These are phyloP conservation scores for Fagus crenata DNA, from an alignment of 306 rosid species.

Conservation along the genomic window DNA sequence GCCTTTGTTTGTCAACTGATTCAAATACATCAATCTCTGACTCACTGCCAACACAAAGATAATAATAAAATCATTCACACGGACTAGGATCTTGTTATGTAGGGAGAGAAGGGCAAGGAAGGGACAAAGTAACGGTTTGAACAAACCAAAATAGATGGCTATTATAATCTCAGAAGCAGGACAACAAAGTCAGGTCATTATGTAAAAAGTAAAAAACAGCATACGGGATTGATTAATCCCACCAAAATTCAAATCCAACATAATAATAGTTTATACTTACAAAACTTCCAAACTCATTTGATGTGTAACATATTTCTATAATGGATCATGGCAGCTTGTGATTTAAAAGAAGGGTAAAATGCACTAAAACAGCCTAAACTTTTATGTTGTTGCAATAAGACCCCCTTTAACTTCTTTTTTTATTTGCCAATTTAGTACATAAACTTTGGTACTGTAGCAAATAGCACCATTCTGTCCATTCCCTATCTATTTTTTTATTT, in stretches of 20 bases:
- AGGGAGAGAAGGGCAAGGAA: background rate
- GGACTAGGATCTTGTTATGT: background rate
- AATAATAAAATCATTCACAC: constrained; percentile 12
- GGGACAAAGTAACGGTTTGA: background rate
- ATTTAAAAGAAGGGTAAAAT: background rate
- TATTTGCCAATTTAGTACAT: too few species aligned
- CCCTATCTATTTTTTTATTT: too few species aligned
- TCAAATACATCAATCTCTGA: constrained; percentile 91
- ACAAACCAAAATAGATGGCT: background rate
- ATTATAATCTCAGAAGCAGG: constrained; percentile 4
- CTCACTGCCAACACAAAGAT: constrained; percentile 64
- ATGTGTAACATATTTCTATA: background rate
- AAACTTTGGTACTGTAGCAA: too few species aligned
- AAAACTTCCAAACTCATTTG: constrained; percentile 1
- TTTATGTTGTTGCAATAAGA: too few species aligned
- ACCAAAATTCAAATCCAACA: constrained; percentile 11
- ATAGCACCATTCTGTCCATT: too few species aligned
- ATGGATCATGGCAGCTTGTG: constrained; percentile 10
- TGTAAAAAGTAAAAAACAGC: constrained; percentile 17
- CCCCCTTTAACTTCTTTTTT: too few species aligned
- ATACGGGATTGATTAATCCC: background rate
- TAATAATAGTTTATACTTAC: constrained; percentile 3
- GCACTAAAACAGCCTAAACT: too few species aligned
- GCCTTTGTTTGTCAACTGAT: constrained; percentile 79
- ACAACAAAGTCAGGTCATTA: constrained; percentile 3